phyloP scores from a whole-genome alignment of 2,329 filamentous ascomycete species.

The Arthrobotrys sinensis region DNA sequence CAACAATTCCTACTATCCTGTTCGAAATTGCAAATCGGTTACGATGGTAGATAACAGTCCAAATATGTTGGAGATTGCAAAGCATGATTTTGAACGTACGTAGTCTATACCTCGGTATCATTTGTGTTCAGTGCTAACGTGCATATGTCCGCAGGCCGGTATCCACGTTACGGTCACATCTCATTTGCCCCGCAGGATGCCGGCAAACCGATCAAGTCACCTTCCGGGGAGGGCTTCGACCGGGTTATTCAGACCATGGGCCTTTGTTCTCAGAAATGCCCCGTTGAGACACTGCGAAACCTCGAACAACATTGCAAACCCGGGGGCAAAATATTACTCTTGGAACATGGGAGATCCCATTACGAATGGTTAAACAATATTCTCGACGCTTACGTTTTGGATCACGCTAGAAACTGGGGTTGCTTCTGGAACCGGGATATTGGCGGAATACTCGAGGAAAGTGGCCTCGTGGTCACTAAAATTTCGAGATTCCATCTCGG shows the following conservation, averaged over 20 bases:
- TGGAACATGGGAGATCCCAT: conserved; percentile 64
- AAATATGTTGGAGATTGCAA: conserved; percentile 63
- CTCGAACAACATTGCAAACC: conserved; percentile 63
- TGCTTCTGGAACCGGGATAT: conserved; percentile 65
- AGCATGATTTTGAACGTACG: conserved; percentile 62
- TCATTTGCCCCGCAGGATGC: conserved; percentile 50
- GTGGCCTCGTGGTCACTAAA: conserved; percentile 63
- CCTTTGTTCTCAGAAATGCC: conserved; percentile 64
- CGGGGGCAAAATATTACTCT: conserved; percentile 63
- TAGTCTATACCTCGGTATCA: conserved; percentile 24
- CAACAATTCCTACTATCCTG: conserved; percentile 63
- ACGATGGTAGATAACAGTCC: conserved; percentile 64
- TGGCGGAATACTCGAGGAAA: conserved; percentile 63
- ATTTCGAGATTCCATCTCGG: conserved; percentile 64
- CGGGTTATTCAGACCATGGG: conserved; percentile 64
- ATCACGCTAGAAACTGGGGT: conserved; percentile 65
- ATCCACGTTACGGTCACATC: conserved; percentile 53
- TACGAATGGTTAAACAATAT: conserved; percentile 63
- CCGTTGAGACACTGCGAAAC: conserved; percentile 62
- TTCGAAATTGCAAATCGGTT: conserved; percentile 62
- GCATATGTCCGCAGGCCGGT: conserved; percentile 36
- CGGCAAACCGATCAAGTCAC: conserved; percentile 41
- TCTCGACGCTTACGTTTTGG: conserved; percentile 63
- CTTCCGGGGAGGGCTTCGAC: conserved; percentile 62
- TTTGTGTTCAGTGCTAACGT: conserved; percentile 29